Percentiles rank a stretch among this genome's conserved stretches.
Conservation (phyloP, 139 green algal genomes). For the Gonium pectorale region DNA sequence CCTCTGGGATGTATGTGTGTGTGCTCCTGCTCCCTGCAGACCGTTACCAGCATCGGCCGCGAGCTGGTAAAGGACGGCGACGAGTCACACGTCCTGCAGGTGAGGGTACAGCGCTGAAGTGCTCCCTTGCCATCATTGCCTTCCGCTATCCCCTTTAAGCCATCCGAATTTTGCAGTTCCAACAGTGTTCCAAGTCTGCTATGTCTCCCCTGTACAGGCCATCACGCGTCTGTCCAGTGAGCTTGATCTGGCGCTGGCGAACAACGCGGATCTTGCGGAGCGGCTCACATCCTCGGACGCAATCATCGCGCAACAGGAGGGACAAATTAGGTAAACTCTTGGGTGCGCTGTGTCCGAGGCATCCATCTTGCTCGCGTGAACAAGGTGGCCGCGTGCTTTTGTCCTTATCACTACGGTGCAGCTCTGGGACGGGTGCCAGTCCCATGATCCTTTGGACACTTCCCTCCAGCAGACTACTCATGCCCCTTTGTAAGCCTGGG, state of each 20-base stretch:
- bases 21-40: neutral
- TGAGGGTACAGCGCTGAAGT: no score
- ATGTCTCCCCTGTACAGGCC: neutral
- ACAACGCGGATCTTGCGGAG: constrained; percentile 37
- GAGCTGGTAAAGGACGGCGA: constrained; percentile 21
- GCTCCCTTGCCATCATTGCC: no score
- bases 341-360: neutral
- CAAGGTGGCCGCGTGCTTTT: no score
- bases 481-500: no score
- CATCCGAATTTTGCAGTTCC: no score
- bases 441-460: no score
- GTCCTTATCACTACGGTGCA: no score
- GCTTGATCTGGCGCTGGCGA: constrained; percentile 45
- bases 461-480: no score
- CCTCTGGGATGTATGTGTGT: neutral
- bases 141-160: no score
- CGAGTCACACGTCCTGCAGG: constrained; percentile 32
- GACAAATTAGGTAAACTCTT: constrained; percentile 18
- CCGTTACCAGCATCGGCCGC: constrained; percentile 4
- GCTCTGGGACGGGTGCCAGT: no score
- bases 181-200: no score
- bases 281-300: constrained; percentile 19
- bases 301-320: constrained; percentile 47
- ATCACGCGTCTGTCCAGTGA: constrained; percentile 29
- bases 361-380: neutral